Evolutionary conservation across 2,329 filamentous ascomycete species (phyloP), one percentile per base, ranked within the genome.

Genomic region (Phaeosphaeriaceae sp.): DNA sequence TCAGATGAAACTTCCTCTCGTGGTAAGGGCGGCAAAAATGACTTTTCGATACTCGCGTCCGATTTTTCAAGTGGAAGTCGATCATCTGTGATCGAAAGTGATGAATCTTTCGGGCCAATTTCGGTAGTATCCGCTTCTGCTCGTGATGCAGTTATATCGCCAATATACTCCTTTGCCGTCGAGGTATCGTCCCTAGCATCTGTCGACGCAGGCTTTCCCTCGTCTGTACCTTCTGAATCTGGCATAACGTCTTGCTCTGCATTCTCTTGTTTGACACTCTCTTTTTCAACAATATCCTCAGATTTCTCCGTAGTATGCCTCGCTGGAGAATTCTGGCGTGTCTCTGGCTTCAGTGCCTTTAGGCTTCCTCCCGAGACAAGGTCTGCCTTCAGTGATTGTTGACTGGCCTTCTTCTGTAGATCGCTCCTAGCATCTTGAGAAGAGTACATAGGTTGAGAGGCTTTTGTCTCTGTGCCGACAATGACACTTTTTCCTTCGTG

Each of bases 341-440:
- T 52, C 50, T 60, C 66, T 6, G 42, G 7, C 42, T 65, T 67
- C 8, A 50, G 54, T 7, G 39, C 15, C 30, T 60, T 54, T 15
- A 60, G 57, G 28, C 58, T 66, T 30, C 48, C 57, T 12, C 26
- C 29, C 6, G 29, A 29, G n/a, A 33, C 5, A 7, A 34, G 30
- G 17, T 41, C 33, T 4, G 13, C 16, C 13, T 42, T 23, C 3
- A 54, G 35, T 16, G 20, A 37, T 26, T 56, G 35, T 16, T 23
- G 44, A 17, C 35, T 35, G 15, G 48, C 40, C 46, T 55, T 57
- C 35, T 52, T 57, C 34, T 40, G 59, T 50, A 70, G 46, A 52
- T 58, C 65, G 58, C 70, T 72, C 51, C 70, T 67, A 60, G 62
- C 70, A 53, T 72, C 70, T 52, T 73, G 70, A 36, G 70, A 65